Evolutionary conservation across 2,329 filamentous ascomycete species (phyloP).

Genomic region (Amauroascus niger): DNA sequence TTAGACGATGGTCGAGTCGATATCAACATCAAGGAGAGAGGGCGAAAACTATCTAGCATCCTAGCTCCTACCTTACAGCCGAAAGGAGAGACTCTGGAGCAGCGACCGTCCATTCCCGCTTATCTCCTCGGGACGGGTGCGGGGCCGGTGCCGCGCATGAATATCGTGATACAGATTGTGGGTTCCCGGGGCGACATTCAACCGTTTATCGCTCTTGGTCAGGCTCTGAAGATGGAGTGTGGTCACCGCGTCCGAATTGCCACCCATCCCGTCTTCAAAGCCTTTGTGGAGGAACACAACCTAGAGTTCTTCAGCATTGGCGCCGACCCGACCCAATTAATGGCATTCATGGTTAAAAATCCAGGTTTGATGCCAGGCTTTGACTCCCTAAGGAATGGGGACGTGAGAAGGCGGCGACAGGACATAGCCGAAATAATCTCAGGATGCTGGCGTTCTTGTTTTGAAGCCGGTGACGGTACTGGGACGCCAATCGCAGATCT

Average conservation of each 20-base stretch:
- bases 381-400: slow-evolving; percentile 64
- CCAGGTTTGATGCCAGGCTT: slow-evolving; percentile 76
- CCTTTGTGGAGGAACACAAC: slow-evolving; percentile 59
- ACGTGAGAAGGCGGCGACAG: slow-evolving; percentile 62
- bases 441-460: slow-evolving; percentile 79
- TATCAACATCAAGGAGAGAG: slow-evolving; percentile 68
- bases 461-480: slow-evolving; percentile 63
- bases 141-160: slow-evolving; percentile 49
- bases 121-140: slow-evolving; percentile 57
- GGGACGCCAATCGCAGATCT: slow-evolving; percentile 44
- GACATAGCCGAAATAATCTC: slow-evolving; percentile 71
- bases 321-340: slow-evolving; percentile 64
- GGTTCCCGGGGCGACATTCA: slow-evolving; percentile 67
- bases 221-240: slow-evolving; percentile 53
- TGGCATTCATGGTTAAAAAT: slow-evolving; percentile 89
- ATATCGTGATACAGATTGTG: slow-evolving; percentile 66
- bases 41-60: slow-evolving; percentile 54
- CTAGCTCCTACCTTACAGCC: slow-evolving; percentile 51
- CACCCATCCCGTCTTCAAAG: slow-evolving; percentile 59
- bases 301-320: slow-evolving; percentile 69
- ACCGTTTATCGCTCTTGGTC: slow-evolving; percentile 61
- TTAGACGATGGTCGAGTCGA: slow-evolving; percentile 66
- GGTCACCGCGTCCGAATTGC: slow-evolving; percentile 64
- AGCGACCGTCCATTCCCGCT: slow-evolving; percentile 41
- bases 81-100: slow-evolving; percentile 38